Percentiles rank a stretch among this genome's conserved stretches.
Conservation (phyloP, 768 basidiomycete species). For the Strobilomyces echinocephalus region DNA sequence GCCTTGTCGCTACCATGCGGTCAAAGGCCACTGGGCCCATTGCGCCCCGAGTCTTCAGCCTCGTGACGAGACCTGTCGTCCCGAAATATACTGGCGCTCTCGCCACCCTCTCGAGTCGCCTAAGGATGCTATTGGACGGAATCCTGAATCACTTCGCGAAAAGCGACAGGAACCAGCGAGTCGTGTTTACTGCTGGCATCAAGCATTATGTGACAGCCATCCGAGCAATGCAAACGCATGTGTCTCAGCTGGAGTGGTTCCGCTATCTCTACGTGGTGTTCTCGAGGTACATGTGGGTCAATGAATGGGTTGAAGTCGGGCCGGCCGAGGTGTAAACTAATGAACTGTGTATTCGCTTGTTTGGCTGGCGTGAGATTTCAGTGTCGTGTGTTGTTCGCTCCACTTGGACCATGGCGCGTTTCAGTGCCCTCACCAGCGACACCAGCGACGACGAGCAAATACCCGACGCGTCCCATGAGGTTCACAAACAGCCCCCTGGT, state of each 20-base stretch:
- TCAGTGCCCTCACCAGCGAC: conserved; percentile 60
- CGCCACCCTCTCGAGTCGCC: conserved; percentile 48
- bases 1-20: conserved; percentile 35
- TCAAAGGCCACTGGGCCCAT: conserved; percentile 28
- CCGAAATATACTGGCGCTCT: conserved; percentile 61
- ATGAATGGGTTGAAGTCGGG: conserved; percentile 63
- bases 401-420: conserved; percentile 52
- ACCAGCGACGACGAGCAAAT: conserved; percentile 49
- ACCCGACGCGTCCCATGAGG: conserved; percentile 28
- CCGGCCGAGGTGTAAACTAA: not conserved
- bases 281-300: conserved; percentile 91
- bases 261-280: conserved; percentile 77
- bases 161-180: conserved; percentile 1
- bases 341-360: conserved; percentile 23
- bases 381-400: conserved; percentile 17
- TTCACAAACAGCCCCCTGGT: conserved; percentile 8
- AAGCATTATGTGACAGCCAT: conserved; percentile 52
- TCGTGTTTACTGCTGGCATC: conserved; percentile 54
- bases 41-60: conserved; percentile 47
- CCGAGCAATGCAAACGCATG: conserved; percentile 67
- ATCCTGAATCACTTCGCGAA: conserved; percentile 3
- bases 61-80: conserved; percentile 52
- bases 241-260: conserved; percentile 84
- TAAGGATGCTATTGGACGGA: conserved; percentile 30
- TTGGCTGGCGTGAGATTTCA: conserved; percentile 23